A percentile compares a stretch with the other conserved stretches of the same genome.
These are phyloP conservation scores for Candida albicans DNA, from an alignment of 1,139 yeast genomes.

Conservation along the genomic window DNA sequence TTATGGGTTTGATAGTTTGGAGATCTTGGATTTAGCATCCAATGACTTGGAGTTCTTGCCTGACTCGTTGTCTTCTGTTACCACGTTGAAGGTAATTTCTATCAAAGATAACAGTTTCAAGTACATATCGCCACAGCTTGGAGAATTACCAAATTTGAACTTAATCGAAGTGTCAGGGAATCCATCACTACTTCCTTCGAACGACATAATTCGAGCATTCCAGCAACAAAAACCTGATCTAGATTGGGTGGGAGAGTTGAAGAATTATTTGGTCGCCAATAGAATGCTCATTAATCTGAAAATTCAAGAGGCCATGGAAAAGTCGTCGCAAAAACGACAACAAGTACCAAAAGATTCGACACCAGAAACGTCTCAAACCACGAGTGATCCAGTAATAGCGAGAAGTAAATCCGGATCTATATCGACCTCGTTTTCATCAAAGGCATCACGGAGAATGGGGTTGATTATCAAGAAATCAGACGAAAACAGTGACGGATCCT, in stretches of 20 bases:
- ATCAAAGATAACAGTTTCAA: constrained; percentile 62
- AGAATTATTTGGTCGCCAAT: constrained; percentile 39
- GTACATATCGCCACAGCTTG: constrained; percentile 56
- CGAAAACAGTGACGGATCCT: constrained; percentile 14
- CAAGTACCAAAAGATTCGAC: too few relatives aligned
- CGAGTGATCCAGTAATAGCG: constrained; percentile 17
- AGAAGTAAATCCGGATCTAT: constrained; percentile 1
- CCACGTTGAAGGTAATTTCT: constrained; percentile 56
- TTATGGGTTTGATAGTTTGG: constrained; percentile 42
- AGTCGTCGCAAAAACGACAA: constrained; percentile 17
- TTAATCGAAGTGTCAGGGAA: constrained; percentile 72
- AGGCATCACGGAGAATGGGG: constrained; percentile 64
- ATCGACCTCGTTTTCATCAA: constrained; percentile 50
- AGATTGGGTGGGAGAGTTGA: constrained; percentile 59
- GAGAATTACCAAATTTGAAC: constrained; percentile 52
- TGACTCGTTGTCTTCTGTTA: constrained; percentile 41
- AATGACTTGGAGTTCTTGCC: constrained; percentile 48
- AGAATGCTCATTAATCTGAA: constrained; percentile 24
- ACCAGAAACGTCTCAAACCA: constrained; percentile 47
- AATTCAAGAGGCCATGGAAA: constrained; percentile 19
- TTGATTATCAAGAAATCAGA: constrained; percentile 52
- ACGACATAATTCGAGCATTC: constrained; percentile 33
- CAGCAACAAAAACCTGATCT: constrained; percentile 41
- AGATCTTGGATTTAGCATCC: constrained; percentile 66
- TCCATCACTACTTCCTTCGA: constrained; percentile 57